Conservation (phyloP, 495 filamentous ascomycete species). For the Daldinia bambusicola region DNA sequence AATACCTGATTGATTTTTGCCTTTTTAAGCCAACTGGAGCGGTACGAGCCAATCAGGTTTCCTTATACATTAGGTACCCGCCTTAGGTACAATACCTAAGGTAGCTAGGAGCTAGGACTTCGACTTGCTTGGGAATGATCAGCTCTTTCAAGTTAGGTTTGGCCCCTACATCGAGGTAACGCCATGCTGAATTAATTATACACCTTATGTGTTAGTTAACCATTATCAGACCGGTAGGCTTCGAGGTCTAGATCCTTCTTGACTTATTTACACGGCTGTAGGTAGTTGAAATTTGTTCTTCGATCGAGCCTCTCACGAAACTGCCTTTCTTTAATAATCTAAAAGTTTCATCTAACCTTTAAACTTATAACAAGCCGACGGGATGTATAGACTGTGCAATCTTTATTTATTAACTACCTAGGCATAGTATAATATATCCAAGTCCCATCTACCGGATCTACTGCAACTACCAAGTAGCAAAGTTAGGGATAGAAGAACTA, state of each 20-base stretch:
- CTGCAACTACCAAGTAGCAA: slow-evolving; percentile 20
- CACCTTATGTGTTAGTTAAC: background rate
- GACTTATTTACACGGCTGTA: background rate
- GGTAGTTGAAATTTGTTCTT: background rate
- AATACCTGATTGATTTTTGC: slow-evolving; percentile 13
- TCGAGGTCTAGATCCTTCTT: slow-evolving; percentile 15
- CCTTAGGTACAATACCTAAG: too few relatives aligned
- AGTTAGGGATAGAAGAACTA: slow-evolving; percentile 20
- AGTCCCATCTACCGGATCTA: slow-evolving; percentile 32
- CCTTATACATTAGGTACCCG: slow-evolving; percentile 5
- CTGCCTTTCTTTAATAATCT: slow-evolving; percentile 7
- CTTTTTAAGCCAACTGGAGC: slow-evolving; percentile 23
- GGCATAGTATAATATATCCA: background rate
- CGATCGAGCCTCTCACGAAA: slow-evolving; percentile 1
- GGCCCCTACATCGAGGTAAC: background rate
- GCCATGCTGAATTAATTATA: slow-evolving; percentile 1
- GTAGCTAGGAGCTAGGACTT: too few relatives aligned
- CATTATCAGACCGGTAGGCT: background rate
- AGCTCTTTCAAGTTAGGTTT: background rate
- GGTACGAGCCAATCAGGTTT: slow-evolving; percentile 30
- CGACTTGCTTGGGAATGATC: background rate
- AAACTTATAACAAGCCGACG: background rate
- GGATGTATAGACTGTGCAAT: background rate
- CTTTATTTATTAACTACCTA: background rate
- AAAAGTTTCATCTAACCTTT: background rate